Percentiles rank a stretch among this genome's conserved stretches.
phyloP scores from a whole-genome alignment of 257 asterid species.

The Scutellaria galericulata region DNA sequence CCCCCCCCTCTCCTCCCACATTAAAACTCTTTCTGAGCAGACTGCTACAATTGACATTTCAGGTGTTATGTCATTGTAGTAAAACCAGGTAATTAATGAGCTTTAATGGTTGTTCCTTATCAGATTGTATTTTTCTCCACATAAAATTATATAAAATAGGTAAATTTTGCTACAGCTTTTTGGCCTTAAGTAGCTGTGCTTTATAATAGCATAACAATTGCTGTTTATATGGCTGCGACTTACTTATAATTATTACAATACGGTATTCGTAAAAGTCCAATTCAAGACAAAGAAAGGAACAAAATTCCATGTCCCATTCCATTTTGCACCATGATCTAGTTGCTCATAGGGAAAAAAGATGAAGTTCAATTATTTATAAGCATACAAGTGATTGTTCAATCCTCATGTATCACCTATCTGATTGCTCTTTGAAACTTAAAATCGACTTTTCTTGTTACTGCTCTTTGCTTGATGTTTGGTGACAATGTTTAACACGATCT shows the following conservation, averaged over 20 bases:
- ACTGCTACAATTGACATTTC: constrained; percentile 19
- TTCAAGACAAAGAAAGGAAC: too few relatives aligned
- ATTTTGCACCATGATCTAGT: not conserved
- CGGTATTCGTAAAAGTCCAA: not conserved
- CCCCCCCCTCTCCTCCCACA: not conserved
- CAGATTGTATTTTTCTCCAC: constrained; percentile 7
- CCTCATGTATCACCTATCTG: not conserved
- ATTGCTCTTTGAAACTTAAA: constrained; percentile 13
- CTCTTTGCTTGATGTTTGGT: not conserved
- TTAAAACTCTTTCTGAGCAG: not conserved
- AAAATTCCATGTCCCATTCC: not conserved
- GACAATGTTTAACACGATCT: not conserved
- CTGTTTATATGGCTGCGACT: not conserved
- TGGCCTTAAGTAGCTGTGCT: not conserved
- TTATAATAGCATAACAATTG: not conserved
- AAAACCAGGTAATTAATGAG: not conserved
- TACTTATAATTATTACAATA: not conserved
- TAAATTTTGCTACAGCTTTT: not conserved
- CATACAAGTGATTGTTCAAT: not conserved
- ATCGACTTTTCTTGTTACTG: not conserved
- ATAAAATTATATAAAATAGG: not conserved
- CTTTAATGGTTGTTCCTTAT: not conserved
- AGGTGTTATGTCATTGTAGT: constrained; percentile 10
- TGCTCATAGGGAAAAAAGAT: not conserved
- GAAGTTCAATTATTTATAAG: not conserved